Conservation (phyloP, 2,329 filamentous ascomycete genomes). For the Hymenoscyphus scutula region DNA sequence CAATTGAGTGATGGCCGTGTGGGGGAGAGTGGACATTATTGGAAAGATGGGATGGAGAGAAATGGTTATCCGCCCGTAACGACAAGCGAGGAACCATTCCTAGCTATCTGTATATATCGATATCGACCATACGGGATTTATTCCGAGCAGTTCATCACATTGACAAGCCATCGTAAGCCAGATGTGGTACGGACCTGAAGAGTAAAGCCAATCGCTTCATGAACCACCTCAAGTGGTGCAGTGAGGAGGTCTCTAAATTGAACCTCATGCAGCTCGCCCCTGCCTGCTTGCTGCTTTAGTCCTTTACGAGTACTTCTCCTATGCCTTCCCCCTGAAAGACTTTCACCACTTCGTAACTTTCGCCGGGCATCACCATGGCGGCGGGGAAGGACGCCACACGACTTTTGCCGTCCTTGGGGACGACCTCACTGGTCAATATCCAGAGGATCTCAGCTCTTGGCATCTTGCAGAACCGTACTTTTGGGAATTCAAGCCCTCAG, state of each 20-base stretch:
- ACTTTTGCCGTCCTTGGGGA: neutral
- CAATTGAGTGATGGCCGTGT: neutral
- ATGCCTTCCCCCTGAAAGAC: neutral
- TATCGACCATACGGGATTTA: neutral
- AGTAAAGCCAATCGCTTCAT: neutral
- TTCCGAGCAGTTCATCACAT: neutral
- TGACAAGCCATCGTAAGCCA: neutral
- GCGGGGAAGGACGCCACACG: neutral
- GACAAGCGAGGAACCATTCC: neutral
- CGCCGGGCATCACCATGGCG: neutral
- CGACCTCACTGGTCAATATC: neutral
- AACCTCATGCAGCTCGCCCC: neutral
- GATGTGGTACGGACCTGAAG: neutral
- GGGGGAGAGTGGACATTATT: neutral
- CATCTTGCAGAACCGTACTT: conserved; percentile 4
- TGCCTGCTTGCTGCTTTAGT: conserved; percentile 2
- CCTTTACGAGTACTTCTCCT: too few species aligned
- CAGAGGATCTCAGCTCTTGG: neutral
- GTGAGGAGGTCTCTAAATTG: neutral
- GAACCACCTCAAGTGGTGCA: too few species aligned
- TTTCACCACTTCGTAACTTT: neutral
- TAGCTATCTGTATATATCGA: neutral
- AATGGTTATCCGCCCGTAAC: neutral
- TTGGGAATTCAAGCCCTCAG: neutral
- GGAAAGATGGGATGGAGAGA: neutral